Conservation (phyloP, 805 yeast species). For the Candida ipomoeae region DNA sequence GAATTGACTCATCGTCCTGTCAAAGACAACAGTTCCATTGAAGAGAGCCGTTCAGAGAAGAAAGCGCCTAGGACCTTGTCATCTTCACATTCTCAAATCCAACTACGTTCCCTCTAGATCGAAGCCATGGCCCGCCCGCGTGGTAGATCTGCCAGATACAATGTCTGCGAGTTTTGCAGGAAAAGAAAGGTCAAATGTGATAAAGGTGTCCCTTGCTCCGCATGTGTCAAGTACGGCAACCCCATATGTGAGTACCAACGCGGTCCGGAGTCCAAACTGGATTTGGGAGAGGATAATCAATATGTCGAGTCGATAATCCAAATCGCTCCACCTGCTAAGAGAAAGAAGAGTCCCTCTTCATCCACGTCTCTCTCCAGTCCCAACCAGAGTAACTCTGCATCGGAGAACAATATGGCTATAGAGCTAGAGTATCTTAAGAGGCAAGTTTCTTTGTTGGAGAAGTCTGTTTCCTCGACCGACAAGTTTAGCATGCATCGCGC, state of each 20-base stretch:
- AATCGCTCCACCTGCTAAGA: constrained; percentile 1
- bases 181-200: constrained; percentile 22
- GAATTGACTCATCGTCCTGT: background rate
- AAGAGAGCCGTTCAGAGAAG: too few species aligned
- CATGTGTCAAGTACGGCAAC: constrained; percentile 29
- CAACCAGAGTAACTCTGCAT: background rate
- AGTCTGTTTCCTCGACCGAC: constrained; percentile 11
- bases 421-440: constrained; percentile 19
- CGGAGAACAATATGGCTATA: constrained; percentile 10
- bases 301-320: constrained; percentile 9
- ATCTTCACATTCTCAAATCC: background rate
- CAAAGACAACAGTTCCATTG: background rate
- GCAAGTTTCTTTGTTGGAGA: constrained; percentile 20
- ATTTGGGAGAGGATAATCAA: constrained; percentile 3
- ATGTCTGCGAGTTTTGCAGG: constrained; percentile 23
- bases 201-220: constrained; percentile 23
- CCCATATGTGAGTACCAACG: constrained; percentile 28
- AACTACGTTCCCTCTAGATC: background rate
- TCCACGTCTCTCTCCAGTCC: background rate
- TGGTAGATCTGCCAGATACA: background rate
- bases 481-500: background rate
- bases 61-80: background rate
- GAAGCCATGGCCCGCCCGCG: constrained; percentile 5
- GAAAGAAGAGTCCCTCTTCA: background rate
- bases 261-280: background rate